Percentiles rank a stretch among this genome's conserved stretches.
phyloP scores from a whole-genome alignment of 108 stramenopile species.

The Conticribra guillardii region DNA sequence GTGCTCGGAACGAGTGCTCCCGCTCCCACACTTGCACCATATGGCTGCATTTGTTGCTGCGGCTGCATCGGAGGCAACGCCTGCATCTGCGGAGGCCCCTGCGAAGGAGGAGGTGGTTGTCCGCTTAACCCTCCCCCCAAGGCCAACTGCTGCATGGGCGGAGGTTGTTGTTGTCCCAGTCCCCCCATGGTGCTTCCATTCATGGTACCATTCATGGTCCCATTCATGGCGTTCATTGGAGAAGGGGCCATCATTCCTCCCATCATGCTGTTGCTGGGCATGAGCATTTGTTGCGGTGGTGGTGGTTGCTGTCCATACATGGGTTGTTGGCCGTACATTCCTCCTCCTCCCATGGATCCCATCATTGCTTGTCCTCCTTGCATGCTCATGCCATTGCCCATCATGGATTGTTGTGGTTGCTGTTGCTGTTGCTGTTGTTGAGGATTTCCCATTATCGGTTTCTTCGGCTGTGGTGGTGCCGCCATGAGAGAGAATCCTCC shows the following conservation, averaged over 20 bases:
- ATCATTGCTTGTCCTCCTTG: neutral
- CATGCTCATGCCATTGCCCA: constrained; percentile 22
- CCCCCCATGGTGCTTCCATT: neutral
- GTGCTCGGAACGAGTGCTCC: constrained; percentile 69
- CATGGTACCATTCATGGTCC: neutral
- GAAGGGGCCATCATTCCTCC: neutral
- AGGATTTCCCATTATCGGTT: neutral
- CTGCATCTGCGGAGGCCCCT: neutral
- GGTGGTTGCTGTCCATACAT: constrained; percentile 7
- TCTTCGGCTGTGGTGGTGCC: neutral
- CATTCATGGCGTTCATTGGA: constrained; percentile 4
- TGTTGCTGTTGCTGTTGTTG: constrained; percentile 18
- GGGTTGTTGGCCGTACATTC: constrained; percentile 24
- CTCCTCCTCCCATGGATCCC: neutral
- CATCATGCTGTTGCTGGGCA: constrained; percentile 18
- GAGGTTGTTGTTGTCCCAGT: no score
- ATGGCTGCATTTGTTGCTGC: neutral
- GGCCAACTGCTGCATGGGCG: no score
- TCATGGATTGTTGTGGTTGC: constrained; percentile 15
- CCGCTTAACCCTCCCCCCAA: no score
- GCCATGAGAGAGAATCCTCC: neutral
- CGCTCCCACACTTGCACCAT: constrained; percentile 14
- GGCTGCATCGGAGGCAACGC: constrained; percentile 1
- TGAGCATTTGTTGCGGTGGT: constrained; percentile 20
- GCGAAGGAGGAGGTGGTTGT: no score